These are phyloP conservation scores for Erodium texanum DNA, from an alignment of 441 rosid species.

Conservation along the genomic window DNA sequence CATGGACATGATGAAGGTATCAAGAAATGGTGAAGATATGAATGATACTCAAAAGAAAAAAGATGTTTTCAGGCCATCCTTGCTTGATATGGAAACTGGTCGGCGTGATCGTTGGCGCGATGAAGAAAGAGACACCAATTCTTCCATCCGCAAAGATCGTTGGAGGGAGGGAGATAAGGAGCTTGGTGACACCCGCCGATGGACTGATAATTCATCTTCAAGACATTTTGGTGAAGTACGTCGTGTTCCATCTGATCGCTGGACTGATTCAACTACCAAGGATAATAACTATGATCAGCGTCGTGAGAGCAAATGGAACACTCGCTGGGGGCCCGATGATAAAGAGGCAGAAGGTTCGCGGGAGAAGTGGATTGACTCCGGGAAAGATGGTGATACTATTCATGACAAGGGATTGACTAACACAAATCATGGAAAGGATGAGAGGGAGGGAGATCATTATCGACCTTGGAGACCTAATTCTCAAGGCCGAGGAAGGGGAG, in stretches of 20 bases:
- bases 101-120: constrained; percentile 94
- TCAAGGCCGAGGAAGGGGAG: constrained; percentile 76
- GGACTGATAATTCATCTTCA: constrained; percentile 58
- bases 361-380: constrained; percentile 56
- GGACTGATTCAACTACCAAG: constrained; percentile 71
- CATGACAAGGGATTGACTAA: constrained; percentile 54
- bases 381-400: constrained; percentile 56
- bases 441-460: constrained; percentile 60
- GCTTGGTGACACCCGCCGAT: constrained; percentile 51
- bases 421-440: constrained; percentile 50
- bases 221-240: constrained; percentile 65
- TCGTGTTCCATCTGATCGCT: constrained; percentile 64
- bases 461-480: constrained; percentile 80
- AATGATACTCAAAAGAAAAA: constrained; percentile 63
- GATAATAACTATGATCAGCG: constrained; percentile 69
- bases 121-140: constrained; percentile 87
- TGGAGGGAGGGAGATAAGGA: constrained; percentile 88
- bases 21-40: constrained; percentile 57
- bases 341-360: constrained; percentile 50
- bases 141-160: constrained; percentile 59
- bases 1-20: constrained; percentile 34
- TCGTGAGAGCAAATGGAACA: constrained; percentile 97
- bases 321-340: constrained; percentile 94
- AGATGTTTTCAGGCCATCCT: constrained; percentile 80
- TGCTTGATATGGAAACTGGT: constrained; percentile 69